These are phyloP conservation scores for Cercospora zeina DNA, from an alignment of 2,329 filamentous ascomycete species.

Conservation along the genomic window DNA sequence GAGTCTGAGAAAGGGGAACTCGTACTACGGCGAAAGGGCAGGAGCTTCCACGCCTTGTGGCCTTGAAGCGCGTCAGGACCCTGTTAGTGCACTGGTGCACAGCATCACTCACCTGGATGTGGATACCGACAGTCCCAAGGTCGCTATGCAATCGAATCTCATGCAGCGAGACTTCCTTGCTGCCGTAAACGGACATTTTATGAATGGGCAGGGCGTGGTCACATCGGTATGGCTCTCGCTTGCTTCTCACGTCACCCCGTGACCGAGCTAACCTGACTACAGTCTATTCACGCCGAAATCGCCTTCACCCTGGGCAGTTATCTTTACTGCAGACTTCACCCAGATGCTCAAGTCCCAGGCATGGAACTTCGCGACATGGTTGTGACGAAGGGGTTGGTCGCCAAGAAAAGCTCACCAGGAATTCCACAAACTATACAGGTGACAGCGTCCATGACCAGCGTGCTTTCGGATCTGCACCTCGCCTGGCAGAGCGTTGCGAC, in stretches of 20 bases:
- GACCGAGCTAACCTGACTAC: too few relatives aligned
- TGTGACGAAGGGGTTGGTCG: slow-evolving; percentile 37
- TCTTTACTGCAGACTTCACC: slow-evolving; percentile 22
- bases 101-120: slow-evolving; percentile 26
- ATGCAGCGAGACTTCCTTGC: slow-evolving; percentile 38
- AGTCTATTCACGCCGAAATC: slow-evolving; percentile 43
- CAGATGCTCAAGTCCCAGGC: not conserved
- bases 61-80: too few relatives aligned
- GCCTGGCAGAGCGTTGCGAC: slow-evolving; percentile 21
- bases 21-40: slow-evolving; percentile 15
- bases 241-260: too few relatives aligned
- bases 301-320: slow-evolving; percentile 39
- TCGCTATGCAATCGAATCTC: slow-evolving; percentile 44
- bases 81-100: slow-evolving; percentile 26
- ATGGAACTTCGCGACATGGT: slow-evolving; percentile 47
- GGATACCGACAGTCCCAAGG: slow-evolving; percentile 21
- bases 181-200: slow-evolving; percentile 49
- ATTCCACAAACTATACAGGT: slow-evolving; percentile 16
- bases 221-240: too few relatives aligned
- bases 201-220: slow-evolving; percentile 40
- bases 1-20: slow-evolving; percentile 32
- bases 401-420: slow-evolving; percentile 13
- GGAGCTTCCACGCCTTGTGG: not conserved
- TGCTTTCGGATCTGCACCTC: too few relatives aligned
- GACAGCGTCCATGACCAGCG: not conserved